These are phyloP conservation scores for Podila minutissima DNA, from an alignment of 192 early-diverging fungal species.

Conservation along the genomic window DNA sequence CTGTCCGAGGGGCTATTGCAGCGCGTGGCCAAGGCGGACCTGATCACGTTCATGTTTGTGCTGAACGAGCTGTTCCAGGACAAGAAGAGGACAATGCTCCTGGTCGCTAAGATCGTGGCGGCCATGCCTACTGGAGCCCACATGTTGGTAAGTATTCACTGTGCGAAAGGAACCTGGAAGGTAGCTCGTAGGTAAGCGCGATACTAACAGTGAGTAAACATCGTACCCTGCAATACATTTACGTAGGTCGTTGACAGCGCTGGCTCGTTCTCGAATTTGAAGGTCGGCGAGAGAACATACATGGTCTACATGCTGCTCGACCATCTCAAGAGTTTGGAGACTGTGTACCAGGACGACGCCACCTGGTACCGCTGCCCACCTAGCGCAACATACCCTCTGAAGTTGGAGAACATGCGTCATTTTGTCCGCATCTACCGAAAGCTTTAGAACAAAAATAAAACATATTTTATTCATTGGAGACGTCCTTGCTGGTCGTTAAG, in stretches of 20 bases:
- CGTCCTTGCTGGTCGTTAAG: background rate
- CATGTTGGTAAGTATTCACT: slow-evolving; percentile 66
- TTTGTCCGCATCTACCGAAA: slow-evolving; percentile 87
- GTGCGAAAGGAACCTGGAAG: too few species aligned
- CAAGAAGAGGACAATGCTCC: slow-evolving; percentile 77
- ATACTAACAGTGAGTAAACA: background rate
- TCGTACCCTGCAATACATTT: background rate
- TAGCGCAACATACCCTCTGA: slow-evolving; percentile 78
- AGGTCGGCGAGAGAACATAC: slow-evolving; percentile 78
- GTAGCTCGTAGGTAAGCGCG: too few species aligned
- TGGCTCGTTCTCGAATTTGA: slow-evolving; percentile 89
- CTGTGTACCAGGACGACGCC: slow-evolving; percentile 73
- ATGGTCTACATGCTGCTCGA: slow-evolving; percentile 94
- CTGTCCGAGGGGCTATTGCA: slow-evolving; percentile 53
- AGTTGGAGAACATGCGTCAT: slow-evolving; percentile 92
- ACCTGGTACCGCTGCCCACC: slow-evolving; percentile 79
- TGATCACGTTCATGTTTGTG: slow-evolving; percentile 92
- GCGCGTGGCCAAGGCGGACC: slow-evolving; percentile 63
- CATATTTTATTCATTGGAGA: background rate
- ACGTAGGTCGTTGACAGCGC: slow-evolving; percentile 85
- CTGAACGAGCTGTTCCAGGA: slow-evolving; percentile 91
- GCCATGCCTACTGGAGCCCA: slow-evolving; percentile 70
- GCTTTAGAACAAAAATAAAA: slow-evolving; percentile 48
- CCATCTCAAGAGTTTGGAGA: slow-evolving; percentile 73
- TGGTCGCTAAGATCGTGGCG: slow-evolving; percentile 77